Conservation (phyloP, 176 grass and related monocot genomes). For the Cymbopogon citratus region DNA sequence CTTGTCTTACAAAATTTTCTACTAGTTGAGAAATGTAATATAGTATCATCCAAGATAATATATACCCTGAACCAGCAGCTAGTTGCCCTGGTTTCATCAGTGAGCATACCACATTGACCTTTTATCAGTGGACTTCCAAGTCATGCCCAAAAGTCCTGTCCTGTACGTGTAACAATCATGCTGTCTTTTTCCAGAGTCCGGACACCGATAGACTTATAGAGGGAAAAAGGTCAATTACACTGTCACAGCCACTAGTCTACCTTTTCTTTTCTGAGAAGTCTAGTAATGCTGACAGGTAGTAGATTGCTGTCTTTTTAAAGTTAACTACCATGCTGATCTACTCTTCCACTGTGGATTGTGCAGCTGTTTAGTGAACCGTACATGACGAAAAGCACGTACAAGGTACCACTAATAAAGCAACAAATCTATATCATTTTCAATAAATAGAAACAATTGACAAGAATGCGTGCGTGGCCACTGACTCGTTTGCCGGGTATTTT, state of each 20-base stretch:
- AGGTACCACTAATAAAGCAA: constrained; percentile 45
- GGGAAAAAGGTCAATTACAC: background rate
- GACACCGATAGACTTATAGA: constrained; percentile 7
- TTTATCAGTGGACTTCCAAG: constrained; percentile 19
- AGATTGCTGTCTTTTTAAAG: background rate
- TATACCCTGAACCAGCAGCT: background rate
- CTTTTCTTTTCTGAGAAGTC: constrained; percentile 6
- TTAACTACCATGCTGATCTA: constrained; percentile 1
- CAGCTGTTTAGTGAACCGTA: constrained; percentile 75
- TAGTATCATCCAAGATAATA: background rate
- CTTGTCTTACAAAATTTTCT: background rate
- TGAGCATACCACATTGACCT: constrained; percentile 25
- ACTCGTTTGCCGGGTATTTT: background rate
- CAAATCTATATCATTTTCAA: background rate
- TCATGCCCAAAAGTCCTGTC: constrained; percentile 13
- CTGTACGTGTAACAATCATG: background rate
- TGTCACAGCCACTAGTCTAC: background rate
- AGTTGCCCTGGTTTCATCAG: background rate
- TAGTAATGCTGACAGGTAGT: background rate
- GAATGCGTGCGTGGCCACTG: background rate
- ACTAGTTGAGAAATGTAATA: background rate
- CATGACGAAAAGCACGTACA: constrained; percentile 30
- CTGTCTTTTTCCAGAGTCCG: constrained; percentile 6
- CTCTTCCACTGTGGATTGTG: constrained; percentile 1
- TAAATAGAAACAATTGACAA: background rate